Base-by-base conservation (phyloP, 345 rosid species). In the Gossypium bickii region DNA sequence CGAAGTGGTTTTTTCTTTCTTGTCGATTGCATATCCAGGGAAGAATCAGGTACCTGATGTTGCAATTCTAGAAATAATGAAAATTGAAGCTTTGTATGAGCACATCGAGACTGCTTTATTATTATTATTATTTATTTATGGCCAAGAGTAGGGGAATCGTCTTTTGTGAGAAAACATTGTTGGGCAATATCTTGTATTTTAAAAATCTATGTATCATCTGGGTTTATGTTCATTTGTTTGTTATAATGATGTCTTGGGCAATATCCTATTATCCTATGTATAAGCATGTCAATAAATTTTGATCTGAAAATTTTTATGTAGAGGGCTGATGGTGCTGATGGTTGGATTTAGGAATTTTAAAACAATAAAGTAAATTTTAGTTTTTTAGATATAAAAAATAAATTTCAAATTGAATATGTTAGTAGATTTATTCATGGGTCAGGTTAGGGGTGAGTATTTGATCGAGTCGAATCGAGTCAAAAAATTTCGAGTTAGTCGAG, bases 31-130 rank as follows among this genome's bases (percentile, higher is more conserved):
- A 24, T 7, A 47, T 51, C 62, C 48, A 41, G 15, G 17, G 43
- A 48, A 68, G 62, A 71, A 24, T 62, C 43, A 59, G 76, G 45
- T 53, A 61, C 47, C 64, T 12, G 27, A 60, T 43, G 60, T 59
- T 49, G 76, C 77, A 38, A 44, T 12, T 76, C n/a, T 12, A 55
- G 45, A 61, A 80, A 73, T 73, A 77, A 76, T 55, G 76, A 68
- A 57, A 74, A 59, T 44, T 55, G 27, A 53, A 63, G 45, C 29
- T 22, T 55, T 12, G 71, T 67, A 72, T 44, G 60, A 22, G 68
- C 57, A 49, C 24, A 1, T 3, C 17, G 49, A 12, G 58, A 68
- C 58, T 68, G 43, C 20, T 15, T 10, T 15, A 15, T 22, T 45
- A 4, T 5, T 15, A 20, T 20, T 20, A 20, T 20, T 48, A 12